A percentile compares a stretch with the other conserved stretches of the same genome.
Evolutionary conservation across 2,329 filamentous ascomycete genomes (phyloP).

Genomic region (Colletotrichum sp.): DNA sequence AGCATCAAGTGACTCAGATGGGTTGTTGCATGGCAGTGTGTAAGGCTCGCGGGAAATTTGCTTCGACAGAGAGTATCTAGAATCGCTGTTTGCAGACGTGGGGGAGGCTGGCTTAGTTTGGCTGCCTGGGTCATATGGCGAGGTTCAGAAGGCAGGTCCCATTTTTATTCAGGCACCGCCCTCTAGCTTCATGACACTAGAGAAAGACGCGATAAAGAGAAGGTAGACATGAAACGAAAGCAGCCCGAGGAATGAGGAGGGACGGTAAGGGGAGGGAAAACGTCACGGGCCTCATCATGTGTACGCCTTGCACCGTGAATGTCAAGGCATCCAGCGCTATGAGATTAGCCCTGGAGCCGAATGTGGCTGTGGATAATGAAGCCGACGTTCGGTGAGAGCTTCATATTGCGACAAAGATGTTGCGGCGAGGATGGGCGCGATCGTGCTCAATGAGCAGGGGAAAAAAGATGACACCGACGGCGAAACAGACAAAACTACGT

Average conservation of each 20-base stretch:
- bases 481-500: not conserved
- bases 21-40: not conserved
- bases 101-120: not conserved
- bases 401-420: rapidly evolving
- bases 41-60: not conserved
- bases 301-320: not conserved
- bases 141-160: not conserved
- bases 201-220: not conserved
- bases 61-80: not conserved
- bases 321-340: not conserved
- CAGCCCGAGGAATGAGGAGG: not conserved
- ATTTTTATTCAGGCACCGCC: not conserved
- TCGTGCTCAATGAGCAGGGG: not conserved
- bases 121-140: not conserved
- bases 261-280: not conserved
- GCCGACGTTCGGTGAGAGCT: not conserved
- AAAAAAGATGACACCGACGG: not conserved
- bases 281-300: not conserved
- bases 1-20: not conserved
- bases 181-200: not conserved
- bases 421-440: not conserved
- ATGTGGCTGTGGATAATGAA: no score
- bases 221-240: not conserved
- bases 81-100: not conserved
- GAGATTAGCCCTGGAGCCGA: not conserved